Base-by-base conservation (phyloP, 2,329 filamentous ascomycete species). In the Pseudocercospora cruenta region DNA sequence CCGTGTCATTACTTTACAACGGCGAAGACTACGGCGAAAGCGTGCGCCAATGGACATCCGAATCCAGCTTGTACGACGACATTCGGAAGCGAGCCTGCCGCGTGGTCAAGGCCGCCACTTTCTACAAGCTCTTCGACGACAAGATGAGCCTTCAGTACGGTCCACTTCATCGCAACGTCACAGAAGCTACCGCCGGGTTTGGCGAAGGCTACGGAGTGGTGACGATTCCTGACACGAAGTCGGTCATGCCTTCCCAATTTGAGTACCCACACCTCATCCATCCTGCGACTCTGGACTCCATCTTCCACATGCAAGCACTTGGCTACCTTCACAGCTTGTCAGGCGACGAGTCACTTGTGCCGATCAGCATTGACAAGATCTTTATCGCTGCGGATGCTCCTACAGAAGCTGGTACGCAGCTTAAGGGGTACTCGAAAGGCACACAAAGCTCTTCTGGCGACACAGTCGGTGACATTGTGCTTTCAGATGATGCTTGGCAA, bases 221-320 rank as follows among this genome's bases (percentile, higher is more conserved):
- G 7, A 57, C 55, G 36, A 58, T 68, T 39, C 61, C 64, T 22
- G 58, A 73, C 67, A 87, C 85, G 1, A 82, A 76, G 68, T 77
- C 81, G 2, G 80, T 78, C 54, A 88, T 88, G 86, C 86, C 85
- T 0, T 78, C 78, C 36, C 76, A 80, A 16, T 86, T 83, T 61
- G 85, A 87, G 70, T 87, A 82, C 65, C 78, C 82, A 3, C 84
- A 87, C 55, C 64, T 86, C 5, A 80, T 88, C 12, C 86, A 88
- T 67, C 86, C 86, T 0, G 81, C 84, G 4, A 87, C 86, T 0
- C 76, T 88, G 12, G 86, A 88, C 69, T 77, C 83, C 2, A 82
- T 87, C 74, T 82, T 88, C 24, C 86, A 88, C 47, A 55, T 65
- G 22, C 63, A 64, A 33, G 45, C 58, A 54, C 58, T 61, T 6